phyloP scores from a whole-genome alignment of 2,329 filamentous ascomycete species.

The Fusarium sulawesiense region DNA sequence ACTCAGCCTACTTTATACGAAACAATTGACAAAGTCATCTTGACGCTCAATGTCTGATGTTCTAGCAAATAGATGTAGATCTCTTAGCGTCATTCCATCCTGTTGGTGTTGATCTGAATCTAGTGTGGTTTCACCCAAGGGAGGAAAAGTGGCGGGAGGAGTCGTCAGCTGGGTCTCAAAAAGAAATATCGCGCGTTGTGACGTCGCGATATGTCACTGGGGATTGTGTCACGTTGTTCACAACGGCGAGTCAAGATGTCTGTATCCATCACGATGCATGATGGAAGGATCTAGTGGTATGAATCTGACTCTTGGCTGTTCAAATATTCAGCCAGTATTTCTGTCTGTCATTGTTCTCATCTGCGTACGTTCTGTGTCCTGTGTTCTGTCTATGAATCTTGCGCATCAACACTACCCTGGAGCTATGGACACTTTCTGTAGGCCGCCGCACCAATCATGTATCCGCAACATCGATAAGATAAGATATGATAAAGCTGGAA shows the following conservation, averaged over 20 bases:
- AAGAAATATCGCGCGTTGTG: not conserved
- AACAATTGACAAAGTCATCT: not conserved
- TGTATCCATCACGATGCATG: not conserved
- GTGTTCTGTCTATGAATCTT: not conserved
- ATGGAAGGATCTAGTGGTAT: too few relatives aligned
- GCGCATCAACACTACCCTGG: not conserved
- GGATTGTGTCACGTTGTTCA: not conserved
- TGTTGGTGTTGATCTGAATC: not conserved
- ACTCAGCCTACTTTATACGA: not conserved
- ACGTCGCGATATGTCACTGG: not conserved
- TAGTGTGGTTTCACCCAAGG: not conserved
- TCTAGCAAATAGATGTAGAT: not conserved
- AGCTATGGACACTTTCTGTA: not conserved
- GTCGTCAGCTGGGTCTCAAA: not conserved
- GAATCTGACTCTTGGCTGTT: not conserved
- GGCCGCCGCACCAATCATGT: not conserved
- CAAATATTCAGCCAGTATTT: not conserved
- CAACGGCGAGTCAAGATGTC: not conserved
- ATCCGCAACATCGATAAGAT: not conserved
- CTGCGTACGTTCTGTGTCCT: not conserved
- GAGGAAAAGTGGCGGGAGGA: not conserved
- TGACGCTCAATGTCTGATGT: not conserved
- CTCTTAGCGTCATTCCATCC: not conserved
- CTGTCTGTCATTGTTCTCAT: not conserved
- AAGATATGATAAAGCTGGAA: not conserved